phyloP scores from a whole-genome alignment of 192 early-diverging fungal genomes.

The Podila epicladia region DNA sequence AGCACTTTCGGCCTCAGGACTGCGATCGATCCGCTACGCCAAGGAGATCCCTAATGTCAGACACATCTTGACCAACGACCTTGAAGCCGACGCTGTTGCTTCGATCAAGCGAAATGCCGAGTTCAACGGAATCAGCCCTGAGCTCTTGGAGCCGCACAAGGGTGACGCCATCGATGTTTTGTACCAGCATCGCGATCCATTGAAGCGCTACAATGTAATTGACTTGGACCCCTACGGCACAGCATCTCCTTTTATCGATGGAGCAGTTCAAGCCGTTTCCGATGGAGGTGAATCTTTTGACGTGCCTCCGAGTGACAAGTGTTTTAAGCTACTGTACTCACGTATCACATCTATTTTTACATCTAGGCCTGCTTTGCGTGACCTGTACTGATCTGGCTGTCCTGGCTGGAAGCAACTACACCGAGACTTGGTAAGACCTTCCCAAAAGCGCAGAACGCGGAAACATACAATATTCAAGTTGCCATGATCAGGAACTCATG shows the following conservation, averaged over 20 bases:
- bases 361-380: slow-evolving; percentile 86
- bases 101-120: slow-evolving; percentile 88
- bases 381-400: slow-evolving; percentile 99
- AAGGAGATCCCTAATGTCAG: slow-evolving; percentile 86
- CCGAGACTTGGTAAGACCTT: slow-evolving; percentile 70
- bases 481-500: neutral
- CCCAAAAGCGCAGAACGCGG: neutral
- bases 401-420: slow-evolving; percentile 90
- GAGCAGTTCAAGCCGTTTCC: slow-evolving; percentile 87
- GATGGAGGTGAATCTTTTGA: slow-evolving; percentile 72
- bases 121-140: slow-evolving; percentile 80
- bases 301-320: neutral
- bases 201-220: slow-evolving; percentile 81
- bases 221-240: slow-evolving; percentile 98
- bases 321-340: neutral
- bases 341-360: neutral
- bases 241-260: slow-evolving; percentile 95
- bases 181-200: slow-evolving; percentile 68
- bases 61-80: slow-evolving; percentile 92
- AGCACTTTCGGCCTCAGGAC: slow-evolving; percentile 93
- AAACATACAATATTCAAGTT: too few species aligned
- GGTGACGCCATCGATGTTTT: slow-evolving; percentile 87
- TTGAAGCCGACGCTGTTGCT: slow-evolving; percentile 88
- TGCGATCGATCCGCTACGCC: slow-evolving; percentile 96
- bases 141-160: slow-evolving; percentile 79